A percentile compares a stretch with the other conserved stretches of the same genome.
phyloP scores from a whole-genome alignment of 2,329 filamentous ascomycete species.

The Cladosporium oxysporum region DNA sequence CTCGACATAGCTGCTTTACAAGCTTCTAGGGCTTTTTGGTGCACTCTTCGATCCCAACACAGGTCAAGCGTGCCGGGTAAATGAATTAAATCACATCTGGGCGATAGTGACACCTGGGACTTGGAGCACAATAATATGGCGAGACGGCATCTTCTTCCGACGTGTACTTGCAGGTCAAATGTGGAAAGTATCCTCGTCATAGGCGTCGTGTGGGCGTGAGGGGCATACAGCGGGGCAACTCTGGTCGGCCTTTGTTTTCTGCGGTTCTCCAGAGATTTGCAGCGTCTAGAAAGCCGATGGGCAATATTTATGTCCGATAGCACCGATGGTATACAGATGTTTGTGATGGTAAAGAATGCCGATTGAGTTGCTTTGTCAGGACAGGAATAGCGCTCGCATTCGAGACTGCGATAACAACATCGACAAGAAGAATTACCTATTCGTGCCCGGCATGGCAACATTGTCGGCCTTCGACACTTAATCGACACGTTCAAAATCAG shows the following conservation, averaged over 20 bases:
- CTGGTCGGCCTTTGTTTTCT: slow-evolving; percentile 9
- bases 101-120: background rate
- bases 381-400: background rate
- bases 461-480: background rate
- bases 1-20: background rate
- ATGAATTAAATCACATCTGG: background rate
- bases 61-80: background rate
- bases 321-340: background rate
- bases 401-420: background rate
- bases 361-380: background rate
- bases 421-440: background rate
- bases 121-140: background rate
- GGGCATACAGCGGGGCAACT: slow-evolving; percentile 3
- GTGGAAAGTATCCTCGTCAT: background rate
- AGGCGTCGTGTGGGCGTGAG: slow-evolving; percentile 2
- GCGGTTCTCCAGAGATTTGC: background rate
- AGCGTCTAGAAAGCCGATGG: background rate
- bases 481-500: background rate
- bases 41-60: background rate
- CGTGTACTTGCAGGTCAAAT: background rate
- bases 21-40: background rate
- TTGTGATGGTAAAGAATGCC: background rate
- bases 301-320: background rate
- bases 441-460: background rate
- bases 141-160: slow-evolving; percentile 5